Evolutionary conservation across 2,329 filamentous ascomycete species (phyloP).

Genomic region (Cercospora sesami): DNA sequence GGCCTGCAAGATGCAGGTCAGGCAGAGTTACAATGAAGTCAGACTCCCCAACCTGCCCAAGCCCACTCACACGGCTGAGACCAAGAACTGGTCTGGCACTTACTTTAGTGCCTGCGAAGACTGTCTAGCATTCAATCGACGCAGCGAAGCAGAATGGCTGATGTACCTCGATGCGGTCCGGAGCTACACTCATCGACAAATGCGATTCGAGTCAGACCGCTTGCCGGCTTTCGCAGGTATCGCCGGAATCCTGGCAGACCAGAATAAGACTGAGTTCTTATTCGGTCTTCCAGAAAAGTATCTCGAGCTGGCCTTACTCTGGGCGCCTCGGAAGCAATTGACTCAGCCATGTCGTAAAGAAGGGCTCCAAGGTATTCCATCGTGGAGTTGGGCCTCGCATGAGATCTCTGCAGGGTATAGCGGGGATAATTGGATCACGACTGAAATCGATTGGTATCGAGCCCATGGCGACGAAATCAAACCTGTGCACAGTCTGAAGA

Average conservation of each 20-base stretch:
- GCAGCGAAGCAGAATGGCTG: neutral
- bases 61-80: neutral
- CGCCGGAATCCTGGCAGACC: neutral
- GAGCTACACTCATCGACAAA: neutral
- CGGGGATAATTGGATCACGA: neutral
- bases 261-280: neutral
- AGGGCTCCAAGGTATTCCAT: neutral
- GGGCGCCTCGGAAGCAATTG: neutral
- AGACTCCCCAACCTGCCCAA: neutral
- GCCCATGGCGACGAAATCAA: neutral
- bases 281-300: neutral
- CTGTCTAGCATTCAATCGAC: neutral
- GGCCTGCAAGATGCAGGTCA: neutral
- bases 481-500: neutral
- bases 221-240: neutral
- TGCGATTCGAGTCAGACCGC: constrained; percentile 3
- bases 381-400: neutral
- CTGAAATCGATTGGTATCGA: neutral
- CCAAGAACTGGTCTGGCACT: neutral
- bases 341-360: neutral
- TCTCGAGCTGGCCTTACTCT: neutral
- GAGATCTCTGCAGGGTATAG: neutral
- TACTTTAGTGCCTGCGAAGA: neutral
- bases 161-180: neutral
- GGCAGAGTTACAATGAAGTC: neutral